A percentile compares a stretch with the other conserved stretches of the same genome.
Evolutionary conservation across 768 basidiomycete genomes (phyloP).

Genomic region (Thelephora aurantiotincta): DNA sequence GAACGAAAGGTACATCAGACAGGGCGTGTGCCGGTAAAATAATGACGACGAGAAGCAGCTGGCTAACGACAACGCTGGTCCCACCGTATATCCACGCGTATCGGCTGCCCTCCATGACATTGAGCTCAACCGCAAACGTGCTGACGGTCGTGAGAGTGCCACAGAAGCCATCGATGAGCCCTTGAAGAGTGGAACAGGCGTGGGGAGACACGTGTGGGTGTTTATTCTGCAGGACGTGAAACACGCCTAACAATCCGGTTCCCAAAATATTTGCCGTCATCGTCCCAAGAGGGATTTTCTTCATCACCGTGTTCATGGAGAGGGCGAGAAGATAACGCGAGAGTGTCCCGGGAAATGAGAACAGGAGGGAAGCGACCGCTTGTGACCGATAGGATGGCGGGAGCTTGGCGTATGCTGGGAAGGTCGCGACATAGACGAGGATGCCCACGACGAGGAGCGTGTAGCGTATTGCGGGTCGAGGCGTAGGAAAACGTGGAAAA

Average conservation of each 20-base stretch:
- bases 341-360: slow-evolving; percentile 81
- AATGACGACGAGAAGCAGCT: slow-evolving; percentile 57
- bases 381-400: slow-evolving; percentile 55
- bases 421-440: slow-evolving; percentile 58
- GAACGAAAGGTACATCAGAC: too few relatives aligned
- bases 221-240: slow-evolving; percentile 56
- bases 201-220: slow-evolving; percentile 28
- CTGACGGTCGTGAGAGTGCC: slow-evolving; percentile 91
- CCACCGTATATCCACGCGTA: slow-evolving; percentile 50
- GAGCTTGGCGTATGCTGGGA: slow-evolving; percentile 68
- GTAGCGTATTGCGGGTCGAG: slow-evolving; percentile 31
- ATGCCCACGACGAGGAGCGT: slow-evolving; percentile 39
- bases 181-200: slow-evolving; percentile 65
- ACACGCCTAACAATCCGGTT: slow-evolving; percentile 67
- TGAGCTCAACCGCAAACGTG: slow-evolving; percentile 78
- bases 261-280: slow-evolving; percentile 63
- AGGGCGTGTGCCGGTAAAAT: slow-evolving; percentile 49
- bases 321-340: slow-evolving; percentile 70
- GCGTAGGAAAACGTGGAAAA: slow-evolving; percentile 28
- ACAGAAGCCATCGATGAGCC: slow-evolving; percentile 84
- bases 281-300: slow-evolving; percentile 65
- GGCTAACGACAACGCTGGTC: slow-evolving; percentile 55
- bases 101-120: slow-evolving; percentile 37
- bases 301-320: slow-evolving; percentile 48
- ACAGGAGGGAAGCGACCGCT: slow-evolving; percentile 77